Base-by-base conservation (phyloP, 495 filamentous ascomycete genomes). In the Pseudomonodictys pantanalensis region DNA sequence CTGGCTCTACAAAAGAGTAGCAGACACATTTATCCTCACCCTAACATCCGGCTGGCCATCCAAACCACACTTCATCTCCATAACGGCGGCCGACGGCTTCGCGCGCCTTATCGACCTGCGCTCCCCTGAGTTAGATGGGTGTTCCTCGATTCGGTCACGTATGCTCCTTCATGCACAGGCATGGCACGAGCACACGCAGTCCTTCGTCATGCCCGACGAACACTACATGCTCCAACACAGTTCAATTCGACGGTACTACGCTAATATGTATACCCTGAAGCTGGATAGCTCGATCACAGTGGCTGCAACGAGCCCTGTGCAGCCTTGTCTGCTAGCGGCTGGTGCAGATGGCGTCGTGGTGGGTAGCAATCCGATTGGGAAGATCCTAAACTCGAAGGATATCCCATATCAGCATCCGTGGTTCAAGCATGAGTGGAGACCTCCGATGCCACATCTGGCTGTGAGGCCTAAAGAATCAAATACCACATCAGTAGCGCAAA, bases 391-490 rank as follows among this genome's bases (percentile, higher is more conserved):
- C 61, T 61, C 68, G 5, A 87, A 83, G 66, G 71, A 73, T 38
- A 73, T 76, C 32, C 74, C 78, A 38, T 86, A 75, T 69, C 81
- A 84, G 62, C 81, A 83, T 58, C 75, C 72, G 2, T 85, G 85
- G 82, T 89, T 87, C 57, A 68, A 69, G 29, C 79, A 86, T 54
- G 83, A 87, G 56, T 88, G 81, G 78, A 73, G 73, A 17, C 62
- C 68, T 7, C 69, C 66, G 15, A 56, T 67, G 3, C 57, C 76
- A 22, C 52, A 65, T n/a, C 15, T 58, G 20, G 22, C 42, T 50
- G 28, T 33, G 3, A 12, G 30, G 44, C 12, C 39, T 25, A 2
- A 26, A 52, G 10, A 6, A 25, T 35, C 6, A 44, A 12, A 43
- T 23, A 18, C 57, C 29, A 47, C 44, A 41, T 33, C 52, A 12